Conservation (phyloP, 139 green algal genomes). For the Desmodesmus armatus region DNA sequence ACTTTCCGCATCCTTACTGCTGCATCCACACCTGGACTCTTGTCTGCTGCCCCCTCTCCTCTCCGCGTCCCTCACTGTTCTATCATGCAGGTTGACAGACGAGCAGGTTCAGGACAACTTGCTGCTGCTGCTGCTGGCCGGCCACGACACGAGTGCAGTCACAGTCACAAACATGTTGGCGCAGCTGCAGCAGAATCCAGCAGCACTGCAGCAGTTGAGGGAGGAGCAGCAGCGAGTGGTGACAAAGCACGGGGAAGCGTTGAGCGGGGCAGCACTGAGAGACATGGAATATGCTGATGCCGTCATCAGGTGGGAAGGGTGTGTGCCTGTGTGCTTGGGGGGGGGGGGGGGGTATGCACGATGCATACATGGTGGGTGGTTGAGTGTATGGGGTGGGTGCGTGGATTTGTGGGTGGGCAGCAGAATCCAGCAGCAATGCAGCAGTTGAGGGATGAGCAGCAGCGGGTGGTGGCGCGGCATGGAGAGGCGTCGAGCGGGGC, state of each 20-base stretch:
- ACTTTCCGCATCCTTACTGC: no score
- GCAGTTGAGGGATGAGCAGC: no score
- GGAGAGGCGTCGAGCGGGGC: neutral
- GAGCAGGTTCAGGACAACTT: constrained; percentile 14
- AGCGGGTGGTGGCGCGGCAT: neutral
- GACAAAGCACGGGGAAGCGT: neutral
- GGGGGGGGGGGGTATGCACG: no score
- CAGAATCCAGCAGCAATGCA: no score
- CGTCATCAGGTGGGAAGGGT: neutral
- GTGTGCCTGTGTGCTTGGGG: no score
- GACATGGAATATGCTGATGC: constrained; percentile 7
- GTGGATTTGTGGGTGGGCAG: no score
- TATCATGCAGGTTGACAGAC: constrained; percentile 29
- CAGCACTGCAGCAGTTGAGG: neutral
- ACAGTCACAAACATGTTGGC: neutral
- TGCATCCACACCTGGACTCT: no score
- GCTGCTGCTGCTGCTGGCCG: constrained; percentile 18
- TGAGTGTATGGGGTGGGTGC: no score
- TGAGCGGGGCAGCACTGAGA: neutral
- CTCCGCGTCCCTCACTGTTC: no score
- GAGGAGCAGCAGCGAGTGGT: constrained; percentile 22
- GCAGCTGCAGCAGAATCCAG: constrained; percentile 14
- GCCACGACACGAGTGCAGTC: neutral
- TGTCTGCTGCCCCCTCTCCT: no score
- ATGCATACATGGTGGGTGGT: no score